Evolutionary conservation across 2,329 filamentous ascomycete genomes (phyloP), one percentile per base, ranked within the genome.

Genomic region (Scedosporium aurantiacum): DNA sequence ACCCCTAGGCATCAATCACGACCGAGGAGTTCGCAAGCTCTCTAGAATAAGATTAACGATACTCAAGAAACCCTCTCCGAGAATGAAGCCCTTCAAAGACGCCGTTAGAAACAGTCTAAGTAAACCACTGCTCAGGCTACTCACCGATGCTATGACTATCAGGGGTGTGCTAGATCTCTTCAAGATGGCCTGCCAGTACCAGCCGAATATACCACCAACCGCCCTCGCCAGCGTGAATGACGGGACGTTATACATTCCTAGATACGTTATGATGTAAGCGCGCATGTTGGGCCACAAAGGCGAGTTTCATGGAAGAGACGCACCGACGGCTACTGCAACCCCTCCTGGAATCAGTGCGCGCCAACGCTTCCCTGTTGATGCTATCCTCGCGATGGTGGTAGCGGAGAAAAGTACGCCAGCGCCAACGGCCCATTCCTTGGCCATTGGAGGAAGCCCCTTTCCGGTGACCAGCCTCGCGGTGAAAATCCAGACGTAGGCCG

Each of bases 401-500:
- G 81, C 69, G 0, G 87, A 83, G 68, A 95, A 97, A 1, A 96
- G 73, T 1, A 82, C 70, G 0, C 87, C 92, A n/a, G 88, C 87
- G 0, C 84, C 86, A 0, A 86, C 74, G 0, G 93, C 89, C 77
- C 89, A 95, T 68, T 92, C 85, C 69, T 83, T 85, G 0, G 91
- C 92, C 85, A 91, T 91, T 0, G 83, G 79, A 0, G 94, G 94
- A 50, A 99, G 72, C 0, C 94, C 94, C 65, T 94, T 83, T 1
- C 94, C 94, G 0, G 92, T 97, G 8, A 99, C 92, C 2, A 99
- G 80, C 16, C 94, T 82, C 1, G 94, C 93, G 0, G 94, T 99
- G 72, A 97, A 97, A 60, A 99, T 89, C 94, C 94, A 99, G 4
- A 99, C 92, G 71, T 93, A 97, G 0, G 87, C 93, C 0, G 94